Evolutionary conservation across 495 filamentous ascomycete species (phyloP), one percentile per base, ranked within the genome.

Genomic region (Evernia prunastri): DNA sequence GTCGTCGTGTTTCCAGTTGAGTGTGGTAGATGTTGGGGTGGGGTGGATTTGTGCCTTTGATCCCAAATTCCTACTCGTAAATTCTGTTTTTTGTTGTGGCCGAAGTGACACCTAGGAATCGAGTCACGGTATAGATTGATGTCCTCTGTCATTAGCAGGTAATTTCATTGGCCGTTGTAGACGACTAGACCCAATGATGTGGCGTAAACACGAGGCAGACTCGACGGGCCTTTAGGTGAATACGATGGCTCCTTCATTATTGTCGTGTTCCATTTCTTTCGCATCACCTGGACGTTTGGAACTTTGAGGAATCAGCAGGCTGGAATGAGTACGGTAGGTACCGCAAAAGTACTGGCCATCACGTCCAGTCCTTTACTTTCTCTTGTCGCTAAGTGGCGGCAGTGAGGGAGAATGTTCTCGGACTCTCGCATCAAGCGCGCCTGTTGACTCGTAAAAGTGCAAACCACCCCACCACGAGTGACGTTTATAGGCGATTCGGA

Each of bases 311-410:
- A 33, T 54, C 0, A 54, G 51, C 8, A 20, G 51, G 51, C 51
- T 33, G 51, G 15, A 33, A 33, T 31, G 15, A 20, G 51, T 11
- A n/a, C n/a, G 12, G 36, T 7, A 7, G 12, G 36, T 37, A 33
- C 33, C 29, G 29, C 7, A 3, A 5, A 29, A 0, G 29, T 31
- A 53, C 15, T 15, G 49, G 15, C 49, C 25, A 31, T 53, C 27
- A 54, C 15, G 5, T 54, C 29, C 51, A 54, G 29, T 54, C 29
- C 15, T 33, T 33, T 54, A 20, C 51, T 33, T 54, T n/a, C 51
- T 54, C 15, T 33, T 54, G 51, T 54, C 51, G 51, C 51, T 17
- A 54, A 54, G 18, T 18, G 51, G 51, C 51, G 51, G 51, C 29
- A 54, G 51, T 33, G 51, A 17, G 27, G 13, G 15, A 20, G 15